phyloP scores from a whole-genome alignment of 192 early-diverging fungal species.

The Rhizophagus clarus region DNA sequence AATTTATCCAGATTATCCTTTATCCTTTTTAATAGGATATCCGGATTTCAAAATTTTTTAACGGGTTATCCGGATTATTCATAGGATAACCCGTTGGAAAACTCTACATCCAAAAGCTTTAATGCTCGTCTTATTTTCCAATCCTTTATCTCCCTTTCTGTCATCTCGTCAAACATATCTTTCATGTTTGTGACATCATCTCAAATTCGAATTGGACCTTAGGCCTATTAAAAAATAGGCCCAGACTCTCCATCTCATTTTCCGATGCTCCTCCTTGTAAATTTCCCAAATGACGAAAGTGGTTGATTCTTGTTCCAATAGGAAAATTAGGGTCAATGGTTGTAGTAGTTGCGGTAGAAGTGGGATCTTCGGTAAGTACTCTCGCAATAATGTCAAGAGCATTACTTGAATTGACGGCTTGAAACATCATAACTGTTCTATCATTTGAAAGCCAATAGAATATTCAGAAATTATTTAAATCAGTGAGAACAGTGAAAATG shows the following conservation, averaged over 20 bases:
- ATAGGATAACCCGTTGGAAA: too few relatives aligned
- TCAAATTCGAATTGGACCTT: slow-evolving; percentile 19
- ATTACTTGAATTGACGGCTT: background rate
- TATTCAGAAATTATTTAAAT: slow-evolving; percentile 19
- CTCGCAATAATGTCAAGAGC: slow-evolving; percentile 10
- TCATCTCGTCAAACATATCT: slow-evolving; percentile 28
- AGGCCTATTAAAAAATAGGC: slow-evolving; percentile 19
- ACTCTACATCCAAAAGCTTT: slow-evolving; percentile 25
- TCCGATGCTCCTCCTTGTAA: slow-evolving; percentile 2
- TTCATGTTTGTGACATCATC: slow-evolving; percentile 26
- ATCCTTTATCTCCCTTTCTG: slow-evolving; percentile 19
- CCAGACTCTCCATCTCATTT: slow-evolving; percentile 15
- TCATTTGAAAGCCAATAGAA: slow-evolving; percentile 27
- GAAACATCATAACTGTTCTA: background rate
- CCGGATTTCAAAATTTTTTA: too few relatives aligned
- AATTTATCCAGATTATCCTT: too few relatives aligned
- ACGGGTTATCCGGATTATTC: too few relatives aligned
- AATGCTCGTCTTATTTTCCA: slow-evolving; percentile 24
- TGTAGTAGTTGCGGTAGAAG: slow-evolving; percentile 11
- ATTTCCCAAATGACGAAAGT: slow-evolving; percentile 19
- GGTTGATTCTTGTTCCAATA: slow-evolving; percentile 20
- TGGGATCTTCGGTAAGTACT: slow-evolving; percentile 17
- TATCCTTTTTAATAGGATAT: too few relatives aligned
- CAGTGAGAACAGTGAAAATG: slow-evolving; percentile 19
- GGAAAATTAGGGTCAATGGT: slow-evolving; percentile 21